Conservation (phyloP, 768 basidiomycete genomes). For the Clitopilus hobsonii region DNA sequence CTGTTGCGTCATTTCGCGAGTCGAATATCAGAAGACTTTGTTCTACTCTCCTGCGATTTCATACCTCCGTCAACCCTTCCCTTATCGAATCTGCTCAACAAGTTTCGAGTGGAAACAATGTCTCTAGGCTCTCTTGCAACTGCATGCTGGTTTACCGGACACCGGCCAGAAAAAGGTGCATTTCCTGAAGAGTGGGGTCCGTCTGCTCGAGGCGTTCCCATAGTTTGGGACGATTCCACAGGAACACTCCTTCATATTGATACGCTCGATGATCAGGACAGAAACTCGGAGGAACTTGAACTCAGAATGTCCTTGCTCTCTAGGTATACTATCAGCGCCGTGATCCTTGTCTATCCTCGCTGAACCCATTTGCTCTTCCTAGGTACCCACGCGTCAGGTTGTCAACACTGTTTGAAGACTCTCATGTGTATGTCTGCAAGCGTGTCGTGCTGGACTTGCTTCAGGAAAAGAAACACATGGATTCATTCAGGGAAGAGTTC, state of each 20-base stretch:
- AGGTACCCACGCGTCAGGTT: constrained; percentile 73
- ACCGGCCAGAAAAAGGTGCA: constrained; percentile 47
- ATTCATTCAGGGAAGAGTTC: constrained; percentile 87
- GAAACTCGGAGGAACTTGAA: constrained; percentile 65
- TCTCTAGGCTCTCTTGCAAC: constrained; percentile 62
- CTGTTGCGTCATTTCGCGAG: constrained; percentile 73
- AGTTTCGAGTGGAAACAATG: constrained; percentile 70
- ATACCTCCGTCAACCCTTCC: constrained; percentile 73
- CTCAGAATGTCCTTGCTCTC: constrained; percentile 73
- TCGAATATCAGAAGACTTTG: constrained; percentile 80
- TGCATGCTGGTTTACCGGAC: constrained; percentile 57
- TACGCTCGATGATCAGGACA: constrained; percentile 62
- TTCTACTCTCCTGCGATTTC: constrained; percentile 89
- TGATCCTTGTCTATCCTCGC: constrained; percentile 1
- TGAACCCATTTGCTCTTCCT: too few species aligned
- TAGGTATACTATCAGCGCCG: constrained; percentile 34
- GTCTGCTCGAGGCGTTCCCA: constrained; percentile 36
- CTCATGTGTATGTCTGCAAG: constrained; percentile 89
- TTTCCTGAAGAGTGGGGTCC: constrained; percentile 68
- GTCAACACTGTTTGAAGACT: constrained; percentile 69
- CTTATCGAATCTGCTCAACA: constrained; percentile 68
- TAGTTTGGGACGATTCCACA: constrained; percentile 64
- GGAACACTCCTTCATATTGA: constrained; percentile 72
- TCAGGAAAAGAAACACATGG: constrained; percentile 61
- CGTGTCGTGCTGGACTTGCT: constrained; percentile 69